Conservation (phyloP, 2,329 filamentous ascomycete genomes). For the Aureobasidium leucospermi region DNA sequence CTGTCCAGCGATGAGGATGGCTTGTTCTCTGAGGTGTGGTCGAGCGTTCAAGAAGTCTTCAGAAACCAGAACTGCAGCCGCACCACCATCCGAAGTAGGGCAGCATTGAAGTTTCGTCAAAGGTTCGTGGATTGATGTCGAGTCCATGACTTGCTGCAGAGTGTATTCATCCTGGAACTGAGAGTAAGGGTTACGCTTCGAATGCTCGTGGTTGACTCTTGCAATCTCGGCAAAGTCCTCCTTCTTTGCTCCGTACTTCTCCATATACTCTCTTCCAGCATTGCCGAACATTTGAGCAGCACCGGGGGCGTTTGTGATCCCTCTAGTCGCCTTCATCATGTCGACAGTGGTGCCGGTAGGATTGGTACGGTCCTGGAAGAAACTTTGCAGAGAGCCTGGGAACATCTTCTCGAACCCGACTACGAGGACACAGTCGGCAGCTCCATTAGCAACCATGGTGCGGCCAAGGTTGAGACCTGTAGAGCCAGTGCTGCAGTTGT, state of each 20-base stretch:
- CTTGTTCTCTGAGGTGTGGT: conserved; percentile 72
- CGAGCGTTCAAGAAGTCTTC: conserved; percentile 79
- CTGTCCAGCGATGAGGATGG: conserved; percentile 85
- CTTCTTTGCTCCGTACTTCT: conserved; percentile 78
- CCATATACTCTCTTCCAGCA: conserved; percentile 87
- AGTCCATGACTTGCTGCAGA: conserved; percentile 68
- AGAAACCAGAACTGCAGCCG: conserved; percentile 81
- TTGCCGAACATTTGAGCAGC: conserved; percentile 95
- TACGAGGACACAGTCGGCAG: conserved; percentile 80
- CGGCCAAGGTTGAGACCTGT: conserved; percentile 81
- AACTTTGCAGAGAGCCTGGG: conserved; percentile 72
- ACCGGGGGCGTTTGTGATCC: conserved; percentile 72
- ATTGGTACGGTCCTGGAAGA: conserved; percentile 79
- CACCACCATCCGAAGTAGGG: conserved; percentile 87
- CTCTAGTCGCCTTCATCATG: conserved; percentile 80
- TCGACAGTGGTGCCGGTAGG: conserved; percentile 63
- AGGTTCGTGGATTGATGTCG: conserved; percentile 73
- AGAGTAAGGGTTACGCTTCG: conserved; percentile 89
- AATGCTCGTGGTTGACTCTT: conserved; percentile 87
- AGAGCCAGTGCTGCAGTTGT: conserved; percentile 95
- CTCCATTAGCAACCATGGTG: conserved; percentile 70
- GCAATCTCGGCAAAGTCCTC: conserved; percentile 94
- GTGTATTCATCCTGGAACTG: conserved; percentile 93
- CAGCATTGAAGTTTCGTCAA: conserved; percentile 98
- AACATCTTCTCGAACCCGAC: conserved; percentile 99